Evolutionary conservation across 164 flowering plant genomes (phyloP).

Genomic region (Annona squamosa): DNA sequence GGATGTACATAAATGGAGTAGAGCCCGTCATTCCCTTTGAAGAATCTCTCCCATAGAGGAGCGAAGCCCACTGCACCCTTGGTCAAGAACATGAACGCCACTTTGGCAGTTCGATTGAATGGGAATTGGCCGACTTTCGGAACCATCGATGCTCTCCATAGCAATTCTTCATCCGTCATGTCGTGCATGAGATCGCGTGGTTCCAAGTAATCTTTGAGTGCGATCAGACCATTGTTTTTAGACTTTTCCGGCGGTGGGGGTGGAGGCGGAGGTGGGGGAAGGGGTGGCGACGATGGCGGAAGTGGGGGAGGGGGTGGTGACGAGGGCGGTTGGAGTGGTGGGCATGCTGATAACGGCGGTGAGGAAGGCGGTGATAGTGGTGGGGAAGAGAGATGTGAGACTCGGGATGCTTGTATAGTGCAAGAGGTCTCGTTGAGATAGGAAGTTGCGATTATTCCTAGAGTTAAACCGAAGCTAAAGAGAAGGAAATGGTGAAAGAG

Average conservation of each 20-base stretch:
- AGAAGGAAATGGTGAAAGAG: constrained; percentile 7
- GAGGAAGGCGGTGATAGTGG: neutral
- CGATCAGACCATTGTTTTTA: neutral
- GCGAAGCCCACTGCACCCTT: constrained; percentile 36
- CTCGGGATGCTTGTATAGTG: constrained; percentile 9
- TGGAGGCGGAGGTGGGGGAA: neutral
- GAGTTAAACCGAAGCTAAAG: constrained; percentile 9
- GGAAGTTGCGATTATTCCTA: constrained; percentile 4
- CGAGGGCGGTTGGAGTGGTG: neutral
- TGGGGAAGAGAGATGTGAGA: constrained; percentile 6
- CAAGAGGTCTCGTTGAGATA: neutral
- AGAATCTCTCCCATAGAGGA: constrained; percentile 59
- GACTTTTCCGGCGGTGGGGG: neutral
- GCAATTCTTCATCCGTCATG: constrained; percentile 5
- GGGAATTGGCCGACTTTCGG: constrained; percentile 27
- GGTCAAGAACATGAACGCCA: constrained; percentile 58
- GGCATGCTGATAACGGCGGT: neutral
- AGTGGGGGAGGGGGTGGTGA: neutral
- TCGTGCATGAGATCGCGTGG: constrained; percentile 27
- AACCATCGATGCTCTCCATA: constrained; percentile 36
- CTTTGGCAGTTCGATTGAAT: constrained; percentile 29
- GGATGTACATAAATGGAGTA: constrained; percentile 56
- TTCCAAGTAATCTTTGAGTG: constrained; percentile 21
- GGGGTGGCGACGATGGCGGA: neutral
- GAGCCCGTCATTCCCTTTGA: constrained; percentile 41